Evolutionary conservation across 2,329 filamentous ascomycete genomes (phyloP).

Genomic region (Capronia coronata): DNA sequence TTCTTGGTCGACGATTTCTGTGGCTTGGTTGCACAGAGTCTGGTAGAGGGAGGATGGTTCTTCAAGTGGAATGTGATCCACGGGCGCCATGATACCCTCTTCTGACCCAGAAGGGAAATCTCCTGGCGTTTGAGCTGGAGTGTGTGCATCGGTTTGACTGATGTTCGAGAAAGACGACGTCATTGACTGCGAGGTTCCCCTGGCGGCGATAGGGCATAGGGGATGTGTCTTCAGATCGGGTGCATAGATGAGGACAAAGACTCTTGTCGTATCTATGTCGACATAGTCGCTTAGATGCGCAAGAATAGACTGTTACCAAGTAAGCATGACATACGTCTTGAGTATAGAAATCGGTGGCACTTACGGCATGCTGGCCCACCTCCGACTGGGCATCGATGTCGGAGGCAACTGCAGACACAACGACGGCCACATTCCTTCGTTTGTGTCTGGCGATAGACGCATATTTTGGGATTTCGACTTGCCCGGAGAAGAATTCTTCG

Average conservation of each 20-base stretch:
- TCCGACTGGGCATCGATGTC: constrained; percentile 53
- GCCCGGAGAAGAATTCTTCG: constrained; percentile 29
- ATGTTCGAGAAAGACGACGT: constrained; percentile 82
- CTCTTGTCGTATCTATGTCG: constrained; percentile 64
- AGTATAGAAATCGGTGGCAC: constrained; percentile 33
- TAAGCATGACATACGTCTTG: neutral
- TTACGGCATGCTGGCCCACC: constrained; percentile 71
- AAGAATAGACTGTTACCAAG: constrained; percentile 62
- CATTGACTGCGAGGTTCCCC: constrained; percentile 44
- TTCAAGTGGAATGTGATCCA: constrained; percentile 34
- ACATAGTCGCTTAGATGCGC: constrained; percentile 77
- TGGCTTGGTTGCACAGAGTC: constrained; percentile 71
- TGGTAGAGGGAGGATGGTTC: constrained; percentile 60
- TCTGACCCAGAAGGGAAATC: constrained; percentile 39
- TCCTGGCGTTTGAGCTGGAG: constrained; percentile 60
- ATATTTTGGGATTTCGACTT: constrained; percentile 18
- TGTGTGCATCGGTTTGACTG: constrained; percentile 61
- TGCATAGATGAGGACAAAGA: constrained; percentile 86
- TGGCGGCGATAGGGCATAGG: constrained; percentile 39
- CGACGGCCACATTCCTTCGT: constrained; percentile 76
- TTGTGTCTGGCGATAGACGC: constrained; percentile 31
- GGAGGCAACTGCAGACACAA: constrained; percentile 70
- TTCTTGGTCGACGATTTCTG: constrained; percentile 72
- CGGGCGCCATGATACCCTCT: constrained; percentile 50
- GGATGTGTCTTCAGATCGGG: constrained; percentile 66